phyloP scores from a whole-genome alignment of 306 rosid species.

The Medicago ruthenica region DNA sequence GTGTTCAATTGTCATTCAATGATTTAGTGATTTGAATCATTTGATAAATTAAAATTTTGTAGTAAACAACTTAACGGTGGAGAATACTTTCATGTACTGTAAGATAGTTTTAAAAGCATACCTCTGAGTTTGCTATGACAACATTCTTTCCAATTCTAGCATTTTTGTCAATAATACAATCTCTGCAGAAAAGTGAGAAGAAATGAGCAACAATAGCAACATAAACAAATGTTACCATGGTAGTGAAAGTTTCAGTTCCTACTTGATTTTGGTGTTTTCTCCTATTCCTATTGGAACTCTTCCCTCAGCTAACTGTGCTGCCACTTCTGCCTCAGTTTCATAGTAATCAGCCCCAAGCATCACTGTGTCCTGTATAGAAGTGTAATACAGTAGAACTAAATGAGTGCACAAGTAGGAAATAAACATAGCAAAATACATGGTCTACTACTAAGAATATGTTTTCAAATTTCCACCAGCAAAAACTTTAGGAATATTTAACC shows the following conservation, averaged over 20 bases:
- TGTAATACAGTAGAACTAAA: background rate
- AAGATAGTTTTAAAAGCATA: constrained; percentile 38
- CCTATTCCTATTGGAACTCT: constrained; percentile 92
- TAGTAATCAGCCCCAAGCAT: constrained; percentile 97
- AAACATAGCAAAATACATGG: background rate
- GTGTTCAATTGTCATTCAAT: background rate
- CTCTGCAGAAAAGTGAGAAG: constrained; percentile 56
- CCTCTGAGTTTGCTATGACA: constrained; percentile 80
- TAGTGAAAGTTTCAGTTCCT: constrained; percentile 34
- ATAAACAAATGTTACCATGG: constrained; percentile 23
- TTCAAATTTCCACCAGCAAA: background rate
- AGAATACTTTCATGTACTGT: background rate
- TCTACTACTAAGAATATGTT: no score
- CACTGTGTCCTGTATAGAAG: constrained; percentile 77
- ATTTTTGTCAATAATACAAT: constrained; percentile 91
- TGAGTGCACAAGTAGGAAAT: background rate
- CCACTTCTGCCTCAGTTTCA: constrained; percentile 71
- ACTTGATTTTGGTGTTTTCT: constrained; percentile 86
- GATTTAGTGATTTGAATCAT: constrained; percentile 9
- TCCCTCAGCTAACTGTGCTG: constrained; percentile 77
- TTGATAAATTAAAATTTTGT: background rate
- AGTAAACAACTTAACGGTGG: background rate
- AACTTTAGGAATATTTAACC: constrained; percentile 24
- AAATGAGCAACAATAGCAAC: constrained; percentile 30
- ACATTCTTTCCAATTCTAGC: constrained; percentile 90